Percentiles rank a stretch among this genome's conserved stretches.
These are phyloP conservation scores for Ilyonectria mors-panacis DNA, from an alignment of 2,329 filamentous ascomycete genomes.

Conservation along the genomic window DNA sequence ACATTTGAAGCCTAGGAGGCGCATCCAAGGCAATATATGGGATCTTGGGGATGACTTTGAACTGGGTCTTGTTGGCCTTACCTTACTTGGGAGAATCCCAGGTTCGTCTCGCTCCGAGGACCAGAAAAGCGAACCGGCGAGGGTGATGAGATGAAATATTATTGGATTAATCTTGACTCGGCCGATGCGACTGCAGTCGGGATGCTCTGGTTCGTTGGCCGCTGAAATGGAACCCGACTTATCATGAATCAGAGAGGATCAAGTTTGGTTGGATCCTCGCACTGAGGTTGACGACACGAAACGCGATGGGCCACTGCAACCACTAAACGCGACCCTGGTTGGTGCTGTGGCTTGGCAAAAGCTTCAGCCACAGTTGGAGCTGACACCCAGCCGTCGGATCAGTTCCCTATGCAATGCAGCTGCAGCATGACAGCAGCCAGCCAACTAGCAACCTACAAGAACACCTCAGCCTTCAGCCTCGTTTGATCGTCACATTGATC, in stretches of 20 bases:
- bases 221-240: conserved; percentile 1
- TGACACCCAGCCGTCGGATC: conserved; percentile 14
- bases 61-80: conserved; percentile 8
- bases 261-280: conserved; percentile 8
- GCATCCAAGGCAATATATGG: background rate
- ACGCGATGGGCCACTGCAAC: conserved; percentile 41
- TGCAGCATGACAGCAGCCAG: conserved; percentile 18
- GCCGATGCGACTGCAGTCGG: background rate
- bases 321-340: conserved; percentile 47
- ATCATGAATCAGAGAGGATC: conserved; percentile 3
- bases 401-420: conserved; percentile 10
- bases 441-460: conserved; percentile 10
- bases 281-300: conserved; percentile 23
- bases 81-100: conserved; percentile 4
- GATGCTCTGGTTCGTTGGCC: background rate
- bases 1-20: too few relatives aligned
- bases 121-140: background rate
- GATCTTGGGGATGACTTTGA: background rate
- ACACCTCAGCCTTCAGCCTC: background rate
- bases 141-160: background rate
- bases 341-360: conserved; percentile 38
- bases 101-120: background rate
- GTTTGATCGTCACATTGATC: background rate
- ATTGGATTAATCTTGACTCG: background rate
- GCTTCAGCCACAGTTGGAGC: conserved; percentile 42